A percentile compares a stretch with the other conserved stretches of the same genome.
These are phyloP conservation scores for Davidsoniella australis DNA, from an alignment of 2,329 filamentous ascomycete species.

Conservation along the genomic window DNA sequence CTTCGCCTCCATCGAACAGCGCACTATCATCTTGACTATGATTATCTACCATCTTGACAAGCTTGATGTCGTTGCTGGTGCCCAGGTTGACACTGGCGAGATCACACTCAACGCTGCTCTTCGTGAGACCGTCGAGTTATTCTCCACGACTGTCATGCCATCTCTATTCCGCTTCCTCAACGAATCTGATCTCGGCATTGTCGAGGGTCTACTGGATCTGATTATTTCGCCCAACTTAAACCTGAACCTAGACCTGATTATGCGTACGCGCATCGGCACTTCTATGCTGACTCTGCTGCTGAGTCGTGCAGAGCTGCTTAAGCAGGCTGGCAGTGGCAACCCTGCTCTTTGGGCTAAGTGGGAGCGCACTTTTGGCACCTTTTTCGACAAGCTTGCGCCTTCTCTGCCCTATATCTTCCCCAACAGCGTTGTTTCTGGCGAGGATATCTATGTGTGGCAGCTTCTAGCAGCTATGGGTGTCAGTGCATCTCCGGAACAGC, in stretches of 20 bases:
- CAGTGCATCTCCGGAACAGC: constrained; percentile 81
- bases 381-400: constrained; percentile 79
- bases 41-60: constrained; percentile 86
- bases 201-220: constrained; percentile 75
- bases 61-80: constrained; percentile 74
- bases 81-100: constrained; percentile 57
- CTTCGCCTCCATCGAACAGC: constrained; percentile 80
- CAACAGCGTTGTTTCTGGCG: constrained; percentile 70
- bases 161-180: constrained; percentile 79
- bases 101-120: constrained; percentile 54
- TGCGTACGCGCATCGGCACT: constrained; percentile 73
- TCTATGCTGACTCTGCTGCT: constrained; percentile 87
- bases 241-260: constrained; percentile 68
- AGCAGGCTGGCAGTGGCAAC: constrained; percentile 55
- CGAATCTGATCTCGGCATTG: constrained; percentile 78
- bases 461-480: constrained; percentile 91
- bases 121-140: constrained; percentile 84
- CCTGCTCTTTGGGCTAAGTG: constrained; percentile 69
- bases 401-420: constrained; percentile 78
- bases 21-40: constrained; percentile 88
- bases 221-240: constrained; percentile 46
- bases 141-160: constrained; percentile 75
- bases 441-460: constrained; percentile 96
- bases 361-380: constrained; percentile 63
- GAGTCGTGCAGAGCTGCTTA: constrained; percentile 83